These are phyloP conservation scores for Wickerhamiella shivajii DNA, from an alignment of 805 yeast genomes.

Conservation along the genomic window DNA sequence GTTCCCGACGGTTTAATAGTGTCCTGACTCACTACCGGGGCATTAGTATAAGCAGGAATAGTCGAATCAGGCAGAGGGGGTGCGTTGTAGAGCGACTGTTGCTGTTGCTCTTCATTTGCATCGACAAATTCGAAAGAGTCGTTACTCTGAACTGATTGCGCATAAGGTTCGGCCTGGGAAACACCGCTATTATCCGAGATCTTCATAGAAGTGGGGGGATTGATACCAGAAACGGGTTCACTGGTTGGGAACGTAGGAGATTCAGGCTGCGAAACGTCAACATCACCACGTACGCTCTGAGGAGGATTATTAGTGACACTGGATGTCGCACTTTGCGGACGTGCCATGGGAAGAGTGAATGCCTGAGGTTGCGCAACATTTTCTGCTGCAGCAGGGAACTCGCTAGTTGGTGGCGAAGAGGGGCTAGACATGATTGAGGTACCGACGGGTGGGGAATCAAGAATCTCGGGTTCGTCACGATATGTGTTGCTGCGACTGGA, in stretches of 20 bases:
- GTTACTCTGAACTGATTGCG: constrained; percentile 7
- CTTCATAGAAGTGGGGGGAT: constrained; percentile 8
- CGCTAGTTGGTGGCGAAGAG: constrained; percentile 8
- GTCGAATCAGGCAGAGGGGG: not conserved
- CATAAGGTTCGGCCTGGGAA: constrained; percentile 6
- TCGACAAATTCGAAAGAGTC: constrained; percentile 26
- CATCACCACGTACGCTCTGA: constrained; percentile 72
- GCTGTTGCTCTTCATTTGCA: constrained; percentile 17
- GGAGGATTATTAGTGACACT: constrained; percentile 90
- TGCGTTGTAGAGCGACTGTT: not conserved
- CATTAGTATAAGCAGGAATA: not conserved
- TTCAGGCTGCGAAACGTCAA: constrained; percentile 22
- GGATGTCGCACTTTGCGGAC: constrained; percentile 75
- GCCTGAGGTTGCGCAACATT: constrained; percentile 15
- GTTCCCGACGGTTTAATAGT: too few relatives aligned
- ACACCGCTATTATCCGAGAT: constrained; percentile 1
- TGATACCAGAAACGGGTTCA: constrained; percentile 16
- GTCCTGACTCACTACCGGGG: too few relatives aligned
- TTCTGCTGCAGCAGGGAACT: constrained; percentile 8
- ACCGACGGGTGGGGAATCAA: constrained; percentile 1
- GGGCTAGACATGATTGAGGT: constrained; percentile 8
- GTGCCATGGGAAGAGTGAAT: constrained; percentile 33
- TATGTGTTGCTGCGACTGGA: not conserved
- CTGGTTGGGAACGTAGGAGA: constrained; percentile 17
- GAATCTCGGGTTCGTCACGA: constrained; percentile 2